Conservation (phyloP, 1,284 basidiomycete species). For the Puccinia polysora region DNA sequence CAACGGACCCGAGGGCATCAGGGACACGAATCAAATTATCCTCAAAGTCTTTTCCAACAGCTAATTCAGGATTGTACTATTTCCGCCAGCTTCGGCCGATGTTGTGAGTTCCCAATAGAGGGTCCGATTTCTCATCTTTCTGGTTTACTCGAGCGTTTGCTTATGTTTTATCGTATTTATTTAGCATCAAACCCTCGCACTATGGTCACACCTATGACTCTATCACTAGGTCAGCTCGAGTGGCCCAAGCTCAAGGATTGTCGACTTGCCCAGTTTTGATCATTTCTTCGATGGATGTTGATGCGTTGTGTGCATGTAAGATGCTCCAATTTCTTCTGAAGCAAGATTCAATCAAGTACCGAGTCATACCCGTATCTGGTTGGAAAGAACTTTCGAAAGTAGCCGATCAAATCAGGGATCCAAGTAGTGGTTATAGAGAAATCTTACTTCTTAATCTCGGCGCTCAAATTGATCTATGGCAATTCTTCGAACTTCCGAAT, state of each 20-base stretch:
- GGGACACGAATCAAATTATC: too few species aligned
- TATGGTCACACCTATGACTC: constrained; percentile 36
- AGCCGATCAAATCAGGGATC: constrained; percentile 21
- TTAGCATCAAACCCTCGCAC: constrained; percentile 27
- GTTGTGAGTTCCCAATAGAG: too few species aligned
- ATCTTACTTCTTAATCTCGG: constrained; percentile 91
- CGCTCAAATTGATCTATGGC: constrained; percentile 73
- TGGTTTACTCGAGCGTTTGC: too few species aligned
- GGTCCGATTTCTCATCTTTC: too few species aligned
- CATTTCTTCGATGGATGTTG: constrained; percentile 30
- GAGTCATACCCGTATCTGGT: constrained; percentile 28
- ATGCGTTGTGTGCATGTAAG: constrained; percentile 34
- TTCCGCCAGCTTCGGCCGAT: too few species aligned
- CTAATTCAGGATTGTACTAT: too few species aligned
- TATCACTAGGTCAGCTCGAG: constrained; percentile 17
- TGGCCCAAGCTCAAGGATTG: constrained; percentile 8
- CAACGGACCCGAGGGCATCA: too few species aligned
- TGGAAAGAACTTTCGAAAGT: constrained; percentile 35
- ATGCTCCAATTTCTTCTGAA: constrained; percentile 34
- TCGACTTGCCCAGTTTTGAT: constrained; percentile 34
- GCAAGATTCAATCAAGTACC: constrained; percentile 35
- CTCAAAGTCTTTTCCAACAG: too few species aligned
- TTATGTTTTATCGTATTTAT: too few species aligned
- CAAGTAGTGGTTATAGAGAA: constrained; percentile 11
- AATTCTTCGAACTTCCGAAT: constrained; percentile 53